These are phyloP conservation scores for Saprolegnia diclina DNA, from an alignment of 352 stramenopile species.

Conservation along the genomic window DNA sequence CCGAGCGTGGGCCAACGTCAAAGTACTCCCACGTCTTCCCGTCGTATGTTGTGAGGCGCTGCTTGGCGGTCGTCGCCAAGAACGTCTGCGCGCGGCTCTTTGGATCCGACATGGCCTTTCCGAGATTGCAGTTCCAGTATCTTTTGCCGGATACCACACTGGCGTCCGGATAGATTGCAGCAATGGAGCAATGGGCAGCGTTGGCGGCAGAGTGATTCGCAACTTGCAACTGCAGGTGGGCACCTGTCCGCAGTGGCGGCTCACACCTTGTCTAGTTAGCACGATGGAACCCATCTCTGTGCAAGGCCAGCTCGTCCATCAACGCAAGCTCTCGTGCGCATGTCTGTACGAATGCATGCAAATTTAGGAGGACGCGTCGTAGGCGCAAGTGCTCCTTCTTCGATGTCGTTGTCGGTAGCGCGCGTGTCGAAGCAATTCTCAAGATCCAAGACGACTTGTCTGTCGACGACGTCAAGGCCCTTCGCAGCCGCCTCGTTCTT, in stretches of 20 bases:
- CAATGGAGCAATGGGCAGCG: neutral
- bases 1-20: constrained; percentile 46
- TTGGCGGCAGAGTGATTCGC: neutral
- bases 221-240: too few relatives aligned
- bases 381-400: constrained; percentile 11
- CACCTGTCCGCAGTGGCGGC: too few relatives aligned
- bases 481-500: constrained; percentile 53
- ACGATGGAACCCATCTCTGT: neutral
- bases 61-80: constrained; percentile 49
- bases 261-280: too few relatives aligned
- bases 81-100: constrained; percentile 46
- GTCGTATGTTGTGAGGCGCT: constrained; percentile 72
- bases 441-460: constrained; percentile 70
- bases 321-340: constrained; percentile 1
- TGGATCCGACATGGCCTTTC: neutral
- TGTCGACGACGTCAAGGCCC: constrained; percentile 50
- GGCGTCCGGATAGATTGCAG: constrained; percentile 13
- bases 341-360: neutral
- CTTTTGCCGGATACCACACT: neutral
- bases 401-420: neutral
- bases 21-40: constrained; percentile 74
- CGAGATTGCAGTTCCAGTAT: neutral
- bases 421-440: constrained; percentile 56
- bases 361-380: neutral
- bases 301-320: constrained; percentile 3